Evolutionary conservation across 2,329 filamentous ascomycete genomes (phyloP), one percentile per base, ranked within the genome.

Genomic region (Fusarium lyarnte): DNA sequence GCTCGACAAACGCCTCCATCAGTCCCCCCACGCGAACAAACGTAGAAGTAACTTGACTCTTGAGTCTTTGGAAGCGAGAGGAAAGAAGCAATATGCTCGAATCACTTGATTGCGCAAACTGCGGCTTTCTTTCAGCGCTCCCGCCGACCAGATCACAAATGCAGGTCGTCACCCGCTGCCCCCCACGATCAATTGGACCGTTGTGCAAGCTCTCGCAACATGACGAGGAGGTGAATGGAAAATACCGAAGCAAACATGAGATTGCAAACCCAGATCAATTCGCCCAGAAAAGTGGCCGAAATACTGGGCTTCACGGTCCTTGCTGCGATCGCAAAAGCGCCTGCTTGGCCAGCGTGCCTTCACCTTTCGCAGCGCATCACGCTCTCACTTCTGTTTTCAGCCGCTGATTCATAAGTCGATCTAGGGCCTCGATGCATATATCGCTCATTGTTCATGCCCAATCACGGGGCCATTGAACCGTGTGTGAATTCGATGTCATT

Each of bases 21-120:
- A n/a, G 13, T 27, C 23, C 23, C 23, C 33, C 12, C 17, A 12
- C 23, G 5, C 19, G 0, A 52, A 10, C 23, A n/a, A n/a, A 17
- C 1, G 23, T 7, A 17, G 13, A 17, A n/a, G 33, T 0, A 6
- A 12, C 33, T 16, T 27, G 13, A n/a, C 2, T 12, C 8, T 8
- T n/a, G 17, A 16, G 33, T 4, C 5, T 21, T 36, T 6, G 9
- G 9, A 27, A 52, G 14, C 33, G 13, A 27, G 2, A 5, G 5
- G 23, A 21, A 38, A 25, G 19, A 27, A 4, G 1, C 2, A 8
- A 0, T 11, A 11, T 27, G 5, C 46, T 6, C 19, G 1, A 4
- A 38, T 27, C 49, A 17, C 2, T 52, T 16, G 23, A n/a, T 27
- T 27, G 49, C 23, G 33, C 33, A 39, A 21, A 53, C 13, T 27